Conservation (phyloP, 352 stramenopile genomes). For the Elongisporangium anandrum region DNA sequence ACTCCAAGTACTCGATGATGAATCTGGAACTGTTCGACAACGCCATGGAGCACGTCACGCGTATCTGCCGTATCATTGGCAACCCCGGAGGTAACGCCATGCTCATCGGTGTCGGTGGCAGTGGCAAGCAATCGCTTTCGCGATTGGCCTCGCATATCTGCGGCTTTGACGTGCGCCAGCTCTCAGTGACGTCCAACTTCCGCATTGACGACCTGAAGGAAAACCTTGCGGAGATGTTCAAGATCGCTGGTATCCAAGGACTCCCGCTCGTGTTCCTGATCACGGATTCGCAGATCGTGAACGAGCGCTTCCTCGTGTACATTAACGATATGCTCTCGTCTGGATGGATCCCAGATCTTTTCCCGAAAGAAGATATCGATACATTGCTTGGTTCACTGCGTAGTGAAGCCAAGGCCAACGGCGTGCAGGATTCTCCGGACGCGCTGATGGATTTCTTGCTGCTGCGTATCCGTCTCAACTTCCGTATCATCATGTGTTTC, state of each 20-base stretch:
- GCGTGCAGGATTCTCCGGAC: constrained; percentile 91
- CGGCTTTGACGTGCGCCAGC: constrained; percentile 94
- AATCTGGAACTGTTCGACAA: constrained; percentile 98
- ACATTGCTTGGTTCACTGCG: constrained; percentile 86
- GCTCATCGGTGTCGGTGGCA: constrained; percentile 96
- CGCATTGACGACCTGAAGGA: constrained; percentile 97
- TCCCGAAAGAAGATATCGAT: constrained; percentile 96
- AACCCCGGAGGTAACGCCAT: constrained; percentile 96
- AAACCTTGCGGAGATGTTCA: constrained; percentile 96
- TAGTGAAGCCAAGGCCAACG: constrained; percentile 94
- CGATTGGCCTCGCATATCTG: constrained; percentile 95
- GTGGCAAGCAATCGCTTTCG: constrained; percentile 96
- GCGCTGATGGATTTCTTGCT: constrained; percentile 96
- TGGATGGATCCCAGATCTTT: constrained; percentile 97
- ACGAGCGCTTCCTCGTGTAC: constrained; percentile 98
- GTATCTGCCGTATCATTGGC: constrained; percentile 96
- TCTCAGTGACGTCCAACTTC: constrained; percentile 95
- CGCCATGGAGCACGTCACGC: constrained; percentile 95
- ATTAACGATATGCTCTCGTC: constrained; percentile 97
- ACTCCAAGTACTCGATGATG: constrained; percentile 98
- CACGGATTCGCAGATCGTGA: constrained; percentile 98
- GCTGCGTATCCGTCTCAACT: constrained; percentile 91
- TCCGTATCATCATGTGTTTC: constrained; percentile 97
- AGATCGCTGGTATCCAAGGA: constrained; percentile 92
- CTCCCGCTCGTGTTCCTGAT: constrained; percentile 96